Evolutionary conservation across 805 yeast species (phyloP), one percentile per base, ranked within the genome.

Genomic region (Sugiyamaella marilandica): DNA sequence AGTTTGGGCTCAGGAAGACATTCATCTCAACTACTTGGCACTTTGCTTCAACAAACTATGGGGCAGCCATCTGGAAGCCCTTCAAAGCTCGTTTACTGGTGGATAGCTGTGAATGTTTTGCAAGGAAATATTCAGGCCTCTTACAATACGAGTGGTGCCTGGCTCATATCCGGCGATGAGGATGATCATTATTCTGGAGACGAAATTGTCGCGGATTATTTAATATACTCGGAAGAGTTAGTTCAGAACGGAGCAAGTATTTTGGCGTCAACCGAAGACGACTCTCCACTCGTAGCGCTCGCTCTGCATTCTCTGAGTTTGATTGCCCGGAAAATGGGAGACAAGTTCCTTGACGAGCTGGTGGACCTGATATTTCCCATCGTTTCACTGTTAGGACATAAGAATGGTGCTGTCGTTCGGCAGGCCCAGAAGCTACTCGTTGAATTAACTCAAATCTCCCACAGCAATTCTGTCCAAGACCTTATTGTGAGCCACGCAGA

Each of bases 281-380:
- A 13, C 13, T 16, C 19, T 39, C 24, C 43, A 11, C 3, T 55
- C 13, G 37, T 55, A 29, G 57, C 55, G 43, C 45, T 52, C 21
- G 52, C 62, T 29, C 53, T 67, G 34, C 53, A 59, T 21, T 61
- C 61, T 9, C 14, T 61, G 18, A 36, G 64, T 13, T 45, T 53
- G 0, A 52, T 56, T 14, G 57, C 65, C 1, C 48, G 51, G 10
- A 47, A 58, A 21, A 33, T 65, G 55, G 49, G 58, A 0, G 75
- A 70, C 1, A 41, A 26, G 31, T 81, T 82, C 60, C 61, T 75
- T 39, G 72, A 73, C 14, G 85, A 85, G 53, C 67, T 92, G 32
- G 79, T 87, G 55, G 95, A 88, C 55, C 75, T 78, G 52, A 65
- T 94, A 7, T 87, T 82, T 59, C 85, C 92, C 0, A 75, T 90